These are phyloP conservation scores for Emiliania huxleyi DNA, from an alignment of 78 protist species.

Conservation along the genomic window DNA sequence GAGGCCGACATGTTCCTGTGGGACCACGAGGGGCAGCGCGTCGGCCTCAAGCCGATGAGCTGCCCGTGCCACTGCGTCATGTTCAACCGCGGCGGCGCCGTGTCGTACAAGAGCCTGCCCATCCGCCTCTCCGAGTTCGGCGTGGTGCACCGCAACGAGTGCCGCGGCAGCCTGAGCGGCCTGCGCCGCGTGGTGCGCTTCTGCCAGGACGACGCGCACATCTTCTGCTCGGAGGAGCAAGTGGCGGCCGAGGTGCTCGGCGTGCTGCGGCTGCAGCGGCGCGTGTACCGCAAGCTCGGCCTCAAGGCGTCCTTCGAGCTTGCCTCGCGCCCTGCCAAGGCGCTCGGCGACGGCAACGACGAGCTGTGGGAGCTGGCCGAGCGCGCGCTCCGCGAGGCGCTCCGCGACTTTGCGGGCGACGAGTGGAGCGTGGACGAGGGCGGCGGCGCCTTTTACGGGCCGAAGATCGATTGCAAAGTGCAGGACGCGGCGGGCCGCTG, in stretches of 20 bases:
- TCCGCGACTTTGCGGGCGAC: constrained; percentile 66
- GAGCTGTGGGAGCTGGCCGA: constrained; percentile 84
- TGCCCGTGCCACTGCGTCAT: constrained; percentile 99
- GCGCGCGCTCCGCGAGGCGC: constrained; percentile 55
- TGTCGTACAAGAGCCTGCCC: constrained; percentile 96
- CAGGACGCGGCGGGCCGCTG: constrained; percentile 64
- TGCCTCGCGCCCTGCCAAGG: constrained; percentile 62
- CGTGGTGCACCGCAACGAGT: constrained; percentile 97
- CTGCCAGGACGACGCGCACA: no score
- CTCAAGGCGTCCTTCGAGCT: constrained; percentile 51
- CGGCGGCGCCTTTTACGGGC: constrained; percentile 75
- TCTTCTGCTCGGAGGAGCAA: constrained; percentile 2
- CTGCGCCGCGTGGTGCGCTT: constrained; percentile 93
- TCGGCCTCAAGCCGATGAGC: constrained; percentile 99
- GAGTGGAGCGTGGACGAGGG: constrained; percentile 52
- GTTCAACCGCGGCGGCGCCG: constrained; percentile 77
- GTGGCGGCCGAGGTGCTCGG: constrained; percentile 32
- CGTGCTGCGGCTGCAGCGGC: background rate
- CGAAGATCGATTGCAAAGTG: constrained; percentile 65
- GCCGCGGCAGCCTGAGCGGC: constrained; percentile 96
- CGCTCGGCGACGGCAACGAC: constrained; percentile 59
- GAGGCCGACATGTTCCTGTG: constrained; percentile 87
- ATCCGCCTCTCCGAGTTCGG: constrained; percentile 97
- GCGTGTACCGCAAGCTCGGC: constrained; percentile 39
- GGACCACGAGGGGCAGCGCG: constrained; percentile 71